phyloP scores from a whole-genome alignment of 768 basidiomycete species.

The Calocybe cyanea region DNA sequence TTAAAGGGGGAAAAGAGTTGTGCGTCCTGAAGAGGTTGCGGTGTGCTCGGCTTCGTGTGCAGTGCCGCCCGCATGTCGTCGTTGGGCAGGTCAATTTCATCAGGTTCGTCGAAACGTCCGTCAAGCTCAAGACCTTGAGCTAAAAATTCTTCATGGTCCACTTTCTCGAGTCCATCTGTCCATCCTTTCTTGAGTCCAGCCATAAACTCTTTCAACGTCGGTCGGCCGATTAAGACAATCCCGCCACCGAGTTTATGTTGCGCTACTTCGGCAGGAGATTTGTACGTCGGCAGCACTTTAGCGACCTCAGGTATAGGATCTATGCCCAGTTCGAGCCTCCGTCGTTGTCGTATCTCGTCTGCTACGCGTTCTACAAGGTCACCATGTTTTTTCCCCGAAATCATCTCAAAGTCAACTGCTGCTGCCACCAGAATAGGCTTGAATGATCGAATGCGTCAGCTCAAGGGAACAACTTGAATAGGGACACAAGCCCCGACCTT shows the following conservation, averaged over 20 bases:
- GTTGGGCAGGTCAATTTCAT: conserved; percentile 15
- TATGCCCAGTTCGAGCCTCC: conserved; percentile 64
- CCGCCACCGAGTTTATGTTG: conserved; percentile 76
- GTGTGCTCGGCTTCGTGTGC: conserved; percentile 20
- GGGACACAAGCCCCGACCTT: conserved; percentile 59
- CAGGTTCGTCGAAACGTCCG: conserved; percentile 72
- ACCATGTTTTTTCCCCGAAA: conserved; percentile 79
- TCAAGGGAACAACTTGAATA: conserved; percentile 9
- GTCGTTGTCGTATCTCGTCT: conserved; percentile 64
- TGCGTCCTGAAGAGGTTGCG: conserved; percentile 19
- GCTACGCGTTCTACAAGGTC: conserved; percentile 78
- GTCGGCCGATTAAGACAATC: conserved; percentile 79
- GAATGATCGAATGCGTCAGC: conserved; percentile 11
- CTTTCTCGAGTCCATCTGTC: conserved; percentile 63
- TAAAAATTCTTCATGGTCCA: conserved; percentile 71
- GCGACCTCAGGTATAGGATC: conserved; percentile 43
- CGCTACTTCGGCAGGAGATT: conserved; percentile 47
- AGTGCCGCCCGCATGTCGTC: conserved; percentile 14
- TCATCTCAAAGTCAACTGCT: conserved; percentile 87
- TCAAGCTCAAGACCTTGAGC: conserved; percentile 66
- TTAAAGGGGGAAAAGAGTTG: conserved; percentile 27
- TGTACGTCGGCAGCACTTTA: conserved; percentile 50
- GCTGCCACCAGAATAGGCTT: conserved; percentile 94
- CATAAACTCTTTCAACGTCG: conserved; percentile 94
- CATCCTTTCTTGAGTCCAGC: conserved; percentile 82